Percentiles rank a stretch among this genome's conserved stretches.
Evolutionary conservation across 1,284 basidiomycete genomes (phyloP).

Genomic region (Moesziomyces sp.): DNA sequence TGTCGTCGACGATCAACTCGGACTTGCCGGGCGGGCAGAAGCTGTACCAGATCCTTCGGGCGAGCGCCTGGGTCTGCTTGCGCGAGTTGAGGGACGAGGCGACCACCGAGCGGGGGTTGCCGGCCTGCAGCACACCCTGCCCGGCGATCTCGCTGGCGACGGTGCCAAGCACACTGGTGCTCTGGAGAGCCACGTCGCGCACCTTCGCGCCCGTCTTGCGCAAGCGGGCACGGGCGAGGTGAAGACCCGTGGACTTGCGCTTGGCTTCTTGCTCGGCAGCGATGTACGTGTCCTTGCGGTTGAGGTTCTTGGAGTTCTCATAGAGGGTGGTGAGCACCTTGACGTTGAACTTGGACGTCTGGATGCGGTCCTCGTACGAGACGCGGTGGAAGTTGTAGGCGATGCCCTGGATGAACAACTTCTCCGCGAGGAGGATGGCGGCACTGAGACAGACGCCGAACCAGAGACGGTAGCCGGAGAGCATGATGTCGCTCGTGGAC

Average conservation of each 20-base stretch:
- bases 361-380: constrained; percentile 86
- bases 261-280: constrained; percentile 47
- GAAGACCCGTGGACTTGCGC: constrained; percentile 41
- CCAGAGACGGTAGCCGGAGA: constrained; percentile 50
- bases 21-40: constrained; percentile 73
- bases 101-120: constrained; percentile 68
- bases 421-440: constrained; percentile 81
- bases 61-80: constrained; percentile 86
- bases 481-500: constrained; percentile 68
- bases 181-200: constrained; percentile 69
- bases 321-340: constrained; percentile 80
- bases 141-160: constrained; percentile 74
- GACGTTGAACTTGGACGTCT: constrained; percentile 83
- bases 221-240: constrained; percentile 25
- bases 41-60: constrained; percentile 86
- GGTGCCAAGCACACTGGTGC: constrained; percentile 67
- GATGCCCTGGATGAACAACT: constrained; percentile 81
- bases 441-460: constrained; percentile 82
- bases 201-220: constrained; percentile 45
- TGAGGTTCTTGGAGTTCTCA: constrained; percentile 73
- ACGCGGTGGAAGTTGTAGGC: constrained; percentile 82
- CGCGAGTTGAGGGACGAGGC: constrained; percentile 45
- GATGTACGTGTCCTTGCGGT: constrained; percentile 47
- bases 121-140: constrained; percentile 74
- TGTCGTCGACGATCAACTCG: constrained; percentile 76